Evolutionary conservation across 2,329 filamentous ascomycete genomes (phyloP), one percentile per base, ranked within the genome.

Genomic region (Sporothrix humicola): DNA sequence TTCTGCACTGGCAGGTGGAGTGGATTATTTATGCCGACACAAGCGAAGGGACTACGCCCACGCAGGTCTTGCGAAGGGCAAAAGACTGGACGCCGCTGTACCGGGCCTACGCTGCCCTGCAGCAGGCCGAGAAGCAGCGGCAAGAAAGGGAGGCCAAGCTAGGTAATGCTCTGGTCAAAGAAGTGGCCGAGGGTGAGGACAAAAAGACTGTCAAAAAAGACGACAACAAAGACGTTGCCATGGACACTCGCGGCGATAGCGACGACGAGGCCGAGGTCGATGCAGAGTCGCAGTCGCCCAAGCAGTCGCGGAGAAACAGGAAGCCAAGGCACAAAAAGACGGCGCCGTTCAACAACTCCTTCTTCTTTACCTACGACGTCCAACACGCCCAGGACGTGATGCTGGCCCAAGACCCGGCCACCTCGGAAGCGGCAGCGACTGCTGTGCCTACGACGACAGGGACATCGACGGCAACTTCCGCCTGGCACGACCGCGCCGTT

Each of bases 1-100:
- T 83, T 52, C 84, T 91, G 74, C 86, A 89, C 77, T 92, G 90
- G 90, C 89, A 90, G 78, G 85, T 92, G 1, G 90, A 92, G 79
- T 92, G 89, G 89, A 77, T 91, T 10, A 74, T 84, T 0, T 80
- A 84, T 46, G 52, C 52, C 2, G 20, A 20, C 10, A 54, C 52
- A 8, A 54, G 2, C 17, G 75, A 9, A 74, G 74, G 54, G 6
- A 1, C 37, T 23, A 69, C 66, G 56, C 78, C 79, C 13, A 80
- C 78, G 50, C 81, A 81, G 70, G 77, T 84, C 42, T 75, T 84
- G 37, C 78, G 81, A 63, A 84, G 83, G 72, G 76, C 79, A 10
- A 78, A 84, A 9, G 84, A 85, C 46, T 76, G 79, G 71, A 80
- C 72, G 74, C 78, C 79, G 4, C 72, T 82, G 5, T 77, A 77